Base-by-base conservation (phyloP, 1,139 yeast species). In the Saccharomycopsis hybrid region DNA sequence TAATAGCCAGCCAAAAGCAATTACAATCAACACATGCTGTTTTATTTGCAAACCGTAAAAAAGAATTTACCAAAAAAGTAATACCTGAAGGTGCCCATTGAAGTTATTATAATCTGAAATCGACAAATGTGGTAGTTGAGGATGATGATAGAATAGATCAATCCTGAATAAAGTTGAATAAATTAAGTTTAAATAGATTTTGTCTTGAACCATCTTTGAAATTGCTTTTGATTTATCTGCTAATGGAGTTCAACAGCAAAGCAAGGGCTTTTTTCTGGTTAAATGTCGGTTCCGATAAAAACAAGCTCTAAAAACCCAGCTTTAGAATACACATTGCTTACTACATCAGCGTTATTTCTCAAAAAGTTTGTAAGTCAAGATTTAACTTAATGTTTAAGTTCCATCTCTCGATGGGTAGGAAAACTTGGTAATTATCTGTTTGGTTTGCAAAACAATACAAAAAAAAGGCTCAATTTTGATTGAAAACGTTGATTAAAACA, bases 301-400 rank as follows among this genome's bases (percentile, higher is more conserved):
- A 92, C 98, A 0, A 97, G 90, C 70, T 92, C 94, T 63, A 92
- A 76, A 2, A 98, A 98, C 41, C 97, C 96, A 3, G 99, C 94
- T 43, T 98, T 97, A 2, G 97, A 88, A 67, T 92, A 92, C 2
- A 97, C 82, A 56, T 76, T 74, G 48, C 95, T 85, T 25, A 92
- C 97, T 13, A 86, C 90, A 66, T 92, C 96, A 3, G 98, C 99
- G 65, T 92, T 92, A 66, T 92, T 98, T 25, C 97, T 97, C 99
- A 98, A 92, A 57, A 89, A 77, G 65, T 80, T 66, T 89, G 89
- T 72, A 89, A 90, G 51, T 81, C 71, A 49, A 73, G 70, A 60
- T 85, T 77, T 63, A 94, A 80, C 30, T 65, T 61, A 60, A 86
- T 90, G 40, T 64, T 57, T 57, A 77, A n/a, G 13, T 59, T 64